Evolutionary conservation across 345 rosid species (phyloP).

Genomic region (rapeseed (Brassica napus)): DNA sequence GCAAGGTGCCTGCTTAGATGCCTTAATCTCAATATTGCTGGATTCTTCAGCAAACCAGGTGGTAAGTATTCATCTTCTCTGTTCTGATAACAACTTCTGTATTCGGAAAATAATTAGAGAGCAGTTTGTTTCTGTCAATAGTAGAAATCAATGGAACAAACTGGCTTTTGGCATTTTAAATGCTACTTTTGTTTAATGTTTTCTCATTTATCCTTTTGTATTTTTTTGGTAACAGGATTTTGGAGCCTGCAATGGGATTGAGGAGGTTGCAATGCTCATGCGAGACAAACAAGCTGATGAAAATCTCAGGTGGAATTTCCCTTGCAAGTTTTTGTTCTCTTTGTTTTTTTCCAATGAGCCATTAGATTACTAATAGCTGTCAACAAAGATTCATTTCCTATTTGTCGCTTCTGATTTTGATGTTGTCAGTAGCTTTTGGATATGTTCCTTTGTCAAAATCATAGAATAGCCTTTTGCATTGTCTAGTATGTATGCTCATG

Average conservation of each 20-base stretch:
- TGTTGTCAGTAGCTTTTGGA: neutral
- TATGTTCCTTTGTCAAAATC: neutral
- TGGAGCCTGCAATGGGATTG: slow-evolving; percentile 84
- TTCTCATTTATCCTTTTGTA: neutral
- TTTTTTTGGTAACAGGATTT: slow-evolving; percentile 57
- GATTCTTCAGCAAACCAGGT: slow-evolving; percentile 92
- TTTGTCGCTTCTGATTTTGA: neutral
- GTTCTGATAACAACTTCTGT: neutral
- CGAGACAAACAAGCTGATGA: slow-evolving; percentile 91
- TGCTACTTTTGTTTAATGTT: too few species aligned
- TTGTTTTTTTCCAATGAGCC: neutral
- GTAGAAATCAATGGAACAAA: neutral
- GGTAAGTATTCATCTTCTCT: slow-evolving; percentile 47
- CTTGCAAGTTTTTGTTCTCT: neutral
- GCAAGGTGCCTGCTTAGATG: slow-evolving; percentile 94
- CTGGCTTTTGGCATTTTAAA: too few species aligned
- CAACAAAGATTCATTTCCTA: neutral
- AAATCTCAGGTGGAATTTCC: slow-evolving; percentile 68
- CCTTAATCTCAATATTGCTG: slow-evolving; percentile 75
- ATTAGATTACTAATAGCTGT: neutral
- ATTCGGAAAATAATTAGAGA: neutral
- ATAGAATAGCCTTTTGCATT: neutral
- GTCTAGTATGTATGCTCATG: neutral
- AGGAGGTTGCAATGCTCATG: slow-evolving; percentile 82
- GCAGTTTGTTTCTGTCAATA: slow-evolving; percentile 1